Evolutionary conservation across 1,284 basidiomycete species (phyloP), one percentile per base, ranked within the genome.

Genomic region (Meira miltonrushii): DNA sequence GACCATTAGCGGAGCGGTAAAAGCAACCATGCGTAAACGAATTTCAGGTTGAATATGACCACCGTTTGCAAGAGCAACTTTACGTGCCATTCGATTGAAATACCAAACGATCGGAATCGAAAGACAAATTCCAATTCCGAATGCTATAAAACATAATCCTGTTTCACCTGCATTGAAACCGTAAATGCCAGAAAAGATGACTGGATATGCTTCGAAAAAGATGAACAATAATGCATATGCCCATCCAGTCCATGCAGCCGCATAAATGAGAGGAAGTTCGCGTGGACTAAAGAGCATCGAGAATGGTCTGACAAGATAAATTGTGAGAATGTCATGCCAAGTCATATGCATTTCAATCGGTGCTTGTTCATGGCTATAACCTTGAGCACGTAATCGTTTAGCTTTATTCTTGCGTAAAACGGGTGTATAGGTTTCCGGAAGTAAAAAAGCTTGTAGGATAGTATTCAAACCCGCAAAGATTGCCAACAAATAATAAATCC

Each of bases 161-260:
- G 62, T 43, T 40, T 68, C 60, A 50, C 64, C 61, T 17, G 64
- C 43, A 49, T 68, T 68, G 53, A 70, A 67, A 4, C 68, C 68
- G 33, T 70, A 66, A 57, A 46, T 40, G 11, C 57, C 61, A 2
- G 17, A 25, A 33, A 70, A 70, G 0, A 70, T 64, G 54, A 68
- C 61, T 1, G 66, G 67, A 23, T 66, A 71, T 5, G 65, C 68
- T n/a, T 66, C 65, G 41, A 71, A 71, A 60, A 71, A 66, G 9
- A 71, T 55, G 51, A 67, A 71, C 1, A 57, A 21, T 7, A 68
- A 54, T 11, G 60, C 58, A 55, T 68, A 68, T 57, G 63, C 62
- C 52, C 60, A 68, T 11, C 56, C 58, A 9, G 60, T 66, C 63
- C 63, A 65, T 6, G 60, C 52, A 12, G 63, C 59, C 23, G 66